These are phyloP conservation scores for Pichia sp. DNA, from an alignment of 1,139 yeast genomes.

Conservation along the genomic window DNA sequence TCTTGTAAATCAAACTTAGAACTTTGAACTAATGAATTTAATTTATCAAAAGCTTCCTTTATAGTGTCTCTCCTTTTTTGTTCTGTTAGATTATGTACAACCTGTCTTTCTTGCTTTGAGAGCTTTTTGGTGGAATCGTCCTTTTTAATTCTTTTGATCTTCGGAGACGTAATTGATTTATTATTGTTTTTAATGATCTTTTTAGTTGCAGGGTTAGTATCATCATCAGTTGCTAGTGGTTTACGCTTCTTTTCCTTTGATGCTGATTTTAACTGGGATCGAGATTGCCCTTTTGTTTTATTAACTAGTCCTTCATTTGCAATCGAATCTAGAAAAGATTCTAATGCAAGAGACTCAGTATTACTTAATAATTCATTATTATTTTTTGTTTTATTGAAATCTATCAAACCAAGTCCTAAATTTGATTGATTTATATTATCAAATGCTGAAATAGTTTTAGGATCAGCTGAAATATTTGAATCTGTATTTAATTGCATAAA, in stretches of 20 bases:
- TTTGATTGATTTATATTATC: neutral
- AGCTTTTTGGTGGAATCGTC: slow-evolving; percentile 25
- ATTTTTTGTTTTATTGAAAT: neutral
- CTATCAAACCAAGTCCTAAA: neutral
- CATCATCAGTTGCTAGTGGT: too few relatives aligned
- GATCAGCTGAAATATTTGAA: too few relatives aligned
- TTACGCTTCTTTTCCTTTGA: neutral
- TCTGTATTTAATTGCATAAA: neutral
- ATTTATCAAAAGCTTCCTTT: slow-evolving; percentile 52
- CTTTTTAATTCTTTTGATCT: neutral
- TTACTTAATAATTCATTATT: slow-evolving; percentile 24
- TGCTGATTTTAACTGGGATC: neutral
- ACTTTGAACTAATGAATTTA: slow-evolving; percentile 31
- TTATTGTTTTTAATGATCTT: too few relatives aligned
- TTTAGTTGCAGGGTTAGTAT: too few relatives aligned
- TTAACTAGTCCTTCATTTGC: slow-evolving; percentile 25
- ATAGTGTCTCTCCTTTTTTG: slow-evolving; percentile 69
- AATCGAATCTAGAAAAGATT: slow-evolving; percentile 35
- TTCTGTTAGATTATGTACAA: slow-evolving; percentile 70
- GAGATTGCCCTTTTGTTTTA: too few relatives aligned
- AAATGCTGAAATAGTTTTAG: neutral
- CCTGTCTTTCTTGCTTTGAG: slow-evolving; percentile 60
- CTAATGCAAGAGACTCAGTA: slow-evolving; percentile 34
- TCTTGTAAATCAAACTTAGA: slow-evolving; percentile 18
- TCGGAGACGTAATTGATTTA: neutral